Percentiles rank a stretch among this genome's conserved stretches.
Evolutionary conservation across 371 early-diverging fungal species (phyloP).

Genomic region (Mortierella sp.): DNA sequence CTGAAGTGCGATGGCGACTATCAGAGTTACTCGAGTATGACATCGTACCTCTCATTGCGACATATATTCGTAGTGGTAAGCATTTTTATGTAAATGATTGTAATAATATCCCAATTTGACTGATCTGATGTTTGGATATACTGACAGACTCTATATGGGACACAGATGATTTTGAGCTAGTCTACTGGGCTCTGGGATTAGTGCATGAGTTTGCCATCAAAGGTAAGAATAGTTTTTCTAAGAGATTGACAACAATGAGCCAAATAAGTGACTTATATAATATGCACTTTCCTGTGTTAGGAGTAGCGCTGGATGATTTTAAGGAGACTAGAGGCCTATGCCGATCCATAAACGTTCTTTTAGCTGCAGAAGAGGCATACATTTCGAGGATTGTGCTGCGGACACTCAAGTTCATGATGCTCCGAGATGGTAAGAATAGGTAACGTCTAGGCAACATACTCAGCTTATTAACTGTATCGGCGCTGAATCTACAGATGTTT

Average conservation of each 20-base stretch:
- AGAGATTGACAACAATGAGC: background rate
- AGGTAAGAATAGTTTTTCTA: constrained; percentile 48
- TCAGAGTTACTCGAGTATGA: constrained; percentile 71
- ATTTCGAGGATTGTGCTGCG: constrained; percentile 81
- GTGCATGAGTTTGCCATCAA: constrained; percentile 86
- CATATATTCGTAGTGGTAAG: constrained; percentile 77
- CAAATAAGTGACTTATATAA: background rate
- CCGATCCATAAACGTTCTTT: constrained; percentile 65
- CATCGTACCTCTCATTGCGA: constrained; percentile 75
- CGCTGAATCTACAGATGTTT: background rate
- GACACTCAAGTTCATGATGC: constrained; percentile 78
- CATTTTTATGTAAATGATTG: background rate
- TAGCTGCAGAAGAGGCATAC: constrained; percentile 73
- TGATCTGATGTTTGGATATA: background rate
- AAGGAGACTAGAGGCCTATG: constrained; percentile 72
- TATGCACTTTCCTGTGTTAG: constrained; percentile 10
- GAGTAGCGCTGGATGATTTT: constrained; percentile 72
- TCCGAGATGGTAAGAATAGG: constrained; percentile 65
- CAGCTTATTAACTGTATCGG: background rate
- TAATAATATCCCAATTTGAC: background rate
- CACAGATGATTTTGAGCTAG: constrained; percentile 82
- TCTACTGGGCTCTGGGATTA: constrained; percentile 85
- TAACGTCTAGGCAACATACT: background rate
- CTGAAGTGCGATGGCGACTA: constrained; percentile 55
- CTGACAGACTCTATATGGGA: background rate